Evolutionary conservation across 306 rosid species (phyloP), one percentile per base, ranked within the genome.

Genomic region (Mucuna pruriens): DNA sequence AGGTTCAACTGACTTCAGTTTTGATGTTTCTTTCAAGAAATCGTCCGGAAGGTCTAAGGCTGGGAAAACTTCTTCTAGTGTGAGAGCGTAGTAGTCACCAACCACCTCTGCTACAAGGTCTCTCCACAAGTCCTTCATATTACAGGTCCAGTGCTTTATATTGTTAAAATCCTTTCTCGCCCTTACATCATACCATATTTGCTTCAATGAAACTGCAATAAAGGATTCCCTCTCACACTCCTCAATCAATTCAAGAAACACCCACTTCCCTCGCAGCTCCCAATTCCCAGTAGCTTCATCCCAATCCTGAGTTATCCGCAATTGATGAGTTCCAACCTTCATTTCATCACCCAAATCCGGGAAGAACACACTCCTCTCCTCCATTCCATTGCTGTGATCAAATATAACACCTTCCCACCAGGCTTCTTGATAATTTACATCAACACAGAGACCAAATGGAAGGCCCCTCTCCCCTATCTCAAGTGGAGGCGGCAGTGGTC

Each of bases 401-500:
- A 90, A 93, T 22, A 95, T 23, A 20, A 95, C 97, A 5, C 99
- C 98, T 85, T 95, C 98, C 99, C 99, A 91, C 98, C 98, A 93
- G 12, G 92, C 97, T 1, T 95, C 98, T 52, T 57, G 77, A 63
- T 89, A 87, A 74, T 46, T 55, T 23, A 82, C 98, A 72, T 93
- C 99, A 31, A 95, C 94, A 73, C 96, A 93, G 0, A 88, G 74
- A 72, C 96, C 99, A 54, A 84, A 93, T 6, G 76, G 77, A 81
- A 95, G 84, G 36, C 58, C 80, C 75, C 60, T 80, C 40, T 4
- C 45, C 45, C 66, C 55, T 34, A 86, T 83, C 20, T 70, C 70
- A 33, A 63, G 4, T 6, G 7, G 19, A 61, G 94, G 92, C 8
- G 98, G 98, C 19, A 23, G 0, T 5, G 99, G 98, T 86, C 99